A percentile compares a stretch with the other conserved stretches of the same genome.
Conservation (phyloP, 108 stramenopile genomes). For the Ochromonas danica region DNA sequence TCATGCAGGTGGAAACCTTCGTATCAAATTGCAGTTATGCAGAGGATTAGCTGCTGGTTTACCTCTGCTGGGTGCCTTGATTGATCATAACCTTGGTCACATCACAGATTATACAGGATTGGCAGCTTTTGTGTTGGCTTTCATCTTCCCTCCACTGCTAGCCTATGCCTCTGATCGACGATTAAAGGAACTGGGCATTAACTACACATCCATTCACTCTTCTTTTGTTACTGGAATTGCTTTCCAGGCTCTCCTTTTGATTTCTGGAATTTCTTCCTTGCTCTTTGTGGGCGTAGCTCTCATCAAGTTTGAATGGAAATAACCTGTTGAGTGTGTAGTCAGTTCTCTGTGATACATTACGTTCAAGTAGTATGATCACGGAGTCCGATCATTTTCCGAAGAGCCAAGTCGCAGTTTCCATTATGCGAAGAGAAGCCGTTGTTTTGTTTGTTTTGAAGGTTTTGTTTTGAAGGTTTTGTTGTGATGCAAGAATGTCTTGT, state of each 20-base stretch:
- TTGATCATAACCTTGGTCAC: constrained; percentile 7
- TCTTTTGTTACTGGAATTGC: neutral
- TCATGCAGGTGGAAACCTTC: neutral
- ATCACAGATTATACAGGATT: constrained; percentile 48
- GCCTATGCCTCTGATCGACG: neutral
- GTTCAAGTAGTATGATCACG: no score
- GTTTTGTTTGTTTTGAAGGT: no score
- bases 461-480: no score
- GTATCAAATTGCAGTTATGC: neutral
- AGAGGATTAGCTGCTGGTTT: constrained; percentile 36
- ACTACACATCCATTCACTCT: neutral
- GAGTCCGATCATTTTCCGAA: no score
- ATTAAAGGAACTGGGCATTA: neutral
- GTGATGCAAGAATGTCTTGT: no score
- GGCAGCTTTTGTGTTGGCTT: constrained; percentile 11
- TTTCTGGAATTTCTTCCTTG: neutral
- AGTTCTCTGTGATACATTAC: no score
- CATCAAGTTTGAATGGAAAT: no score
- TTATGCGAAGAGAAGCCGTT: no score
- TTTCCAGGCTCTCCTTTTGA: neutral
- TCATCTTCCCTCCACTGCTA: constrained; percentile 28
- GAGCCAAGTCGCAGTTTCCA: no score
- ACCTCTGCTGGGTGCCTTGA: constrained; percentile 36
- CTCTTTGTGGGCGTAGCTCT: neutral
- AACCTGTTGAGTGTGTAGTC: no score